phyloP scores from a whole-genome alignment of 2,329 filamentous ascomycete genomes.

The Fusarium xylarioides region DNA sequence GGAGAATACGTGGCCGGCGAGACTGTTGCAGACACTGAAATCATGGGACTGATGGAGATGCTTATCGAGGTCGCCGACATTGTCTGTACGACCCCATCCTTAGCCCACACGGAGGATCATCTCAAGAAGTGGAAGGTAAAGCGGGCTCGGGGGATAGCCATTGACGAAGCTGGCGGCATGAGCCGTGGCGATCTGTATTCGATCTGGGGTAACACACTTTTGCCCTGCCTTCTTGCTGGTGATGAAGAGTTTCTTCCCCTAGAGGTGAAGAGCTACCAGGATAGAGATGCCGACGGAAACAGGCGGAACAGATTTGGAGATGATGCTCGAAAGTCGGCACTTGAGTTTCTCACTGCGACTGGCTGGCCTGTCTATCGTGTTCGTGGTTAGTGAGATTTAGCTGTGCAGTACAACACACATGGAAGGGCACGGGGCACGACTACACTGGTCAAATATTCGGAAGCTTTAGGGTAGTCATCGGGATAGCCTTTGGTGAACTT shows the following conservation, averaged over 20 bases:
- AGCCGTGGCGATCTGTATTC: not conserved
- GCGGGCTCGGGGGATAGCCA: not conserved
- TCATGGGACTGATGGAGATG: not conserved
- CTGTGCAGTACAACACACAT: too few species aligned
- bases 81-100: not conserved
- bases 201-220: not conserved
- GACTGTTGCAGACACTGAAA: not conserved
- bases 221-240: not conserved
- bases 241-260: not conserved
- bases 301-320: not conserved
- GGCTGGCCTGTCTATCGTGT: not conserved
- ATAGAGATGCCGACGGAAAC: fast-evolving
- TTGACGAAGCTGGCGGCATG: not conserved
- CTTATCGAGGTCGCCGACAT: not conserved
- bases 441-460: fast-evolving
- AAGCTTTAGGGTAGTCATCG: not conserved
- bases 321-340: not conserved
- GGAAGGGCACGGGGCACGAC: not conserved
- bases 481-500: fast-evolving
- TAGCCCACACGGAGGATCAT: not conserved
- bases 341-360: not conserved
- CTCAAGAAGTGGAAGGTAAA: not conserved
- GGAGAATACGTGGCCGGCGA: not conserved
- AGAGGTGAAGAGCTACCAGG: not conserved
- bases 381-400: too few species aligned